A percentile compares a stretch with the other conserved stretches of the same genome.
phyloP scores from a whole-genome alignment of 805 yeast genomes.

The Yarrowia keelungensis region DNA sequence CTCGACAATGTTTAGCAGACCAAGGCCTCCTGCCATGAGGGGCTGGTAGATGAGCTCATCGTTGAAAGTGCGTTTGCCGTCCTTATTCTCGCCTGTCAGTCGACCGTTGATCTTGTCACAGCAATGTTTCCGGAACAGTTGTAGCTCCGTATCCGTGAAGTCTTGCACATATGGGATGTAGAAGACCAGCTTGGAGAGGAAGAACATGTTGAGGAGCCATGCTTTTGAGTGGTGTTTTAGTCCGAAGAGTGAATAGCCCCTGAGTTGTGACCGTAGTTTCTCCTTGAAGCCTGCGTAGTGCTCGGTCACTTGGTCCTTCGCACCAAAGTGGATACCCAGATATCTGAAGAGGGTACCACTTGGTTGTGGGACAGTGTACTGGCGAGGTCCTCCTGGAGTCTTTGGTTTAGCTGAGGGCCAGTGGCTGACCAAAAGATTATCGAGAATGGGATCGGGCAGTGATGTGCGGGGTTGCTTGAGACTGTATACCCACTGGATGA shows the following conservation, averaged over 20 bases:
- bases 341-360: background rate
- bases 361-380: background rate
- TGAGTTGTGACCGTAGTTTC: background rate
- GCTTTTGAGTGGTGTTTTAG: background rate
- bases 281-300: background rate
- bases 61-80: background rate
- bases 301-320: background rate
- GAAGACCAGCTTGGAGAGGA: conserved; percentile 2
- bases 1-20: background rate
- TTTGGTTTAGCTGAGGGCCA: background rate
- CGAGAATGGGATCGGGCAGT: background rate
- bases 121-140: background rate
- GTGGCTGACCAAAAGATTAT: background rate
- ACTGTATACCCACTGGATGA: background rate
- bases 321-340: background rate
- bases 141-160: background rate
- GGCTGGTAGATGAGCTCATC: conserved; percentile 14
- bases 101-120: conserved; percentile 2
- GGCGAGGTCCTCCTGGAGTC: background rate
- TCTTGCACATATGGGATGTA: background rate
- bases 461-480: background rate
- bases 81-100: background rate
- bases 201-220: background rate
- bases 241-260: background rate
- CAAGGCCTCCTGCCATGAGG: background rate